Base-by-base conservation (phyloP, 208 protist genomes). In the Acanthamoeba culbertsoni region DNA sequence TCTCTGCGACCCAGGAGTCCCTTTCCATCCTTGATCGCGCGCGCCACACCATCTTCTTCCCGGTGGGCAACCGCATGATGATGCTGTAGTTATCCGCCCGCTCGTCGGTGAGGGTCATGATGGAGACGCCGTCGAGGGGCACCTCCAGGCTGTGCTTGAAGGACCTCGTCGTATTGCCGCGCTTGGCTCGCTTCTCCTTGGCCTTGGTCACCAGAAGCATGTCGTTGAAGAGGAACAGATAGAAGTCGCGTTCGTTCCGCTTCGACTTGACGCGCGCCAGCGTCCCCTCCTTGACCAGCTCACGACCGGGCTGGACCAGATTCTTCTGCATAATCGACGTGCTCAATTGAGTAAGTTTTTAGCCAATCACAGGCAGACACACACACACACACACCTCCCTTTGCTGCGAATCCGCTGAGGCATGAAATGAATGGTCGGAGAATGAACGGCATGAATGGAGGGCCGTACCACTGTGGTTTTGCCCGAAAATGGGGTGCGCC, bases 151-250 rank as follows among this genome's bases (percentile, higher is more conserved):
- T 62, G 55, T 62, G 55, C 55, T 62, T 62, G 55, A 62, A 62
- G 55, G 55, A 62, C 12, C 55, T 62, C 55, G 31, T 62, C 23
- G 12, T 62, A 26, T 6, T 62, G 55, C 20, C 20, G 55, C 55
- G 12, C 55, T 48, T 6, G 20, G 31, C 43, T 33, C 43, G 31
- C n/a, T 79, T 79, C 68, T 79, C 68, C 68, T 79, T 79, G 35
- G 68, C 68, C 68, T 10, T 79, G 14, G 68, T 79, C 40, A 79
- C 68, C 10, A 48, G 40, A 4, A 79, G 68, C 20, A 79, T 48
- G 68, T 79, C 68, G 68, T 79, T 79, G 68, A 79, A 79, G 68
- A 79, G 68, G 68, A 79, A 79, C 68, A 79, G 16, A 4, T 40
- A 79, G 42, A 51, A 42, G 16, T 51, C 40, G 28, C 43, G 31